Evolutionary conservation across 2,329 filamentous ascomycete genomes (phyloP).

Genomic region (Colletotrichum cuscutae): DNA sequence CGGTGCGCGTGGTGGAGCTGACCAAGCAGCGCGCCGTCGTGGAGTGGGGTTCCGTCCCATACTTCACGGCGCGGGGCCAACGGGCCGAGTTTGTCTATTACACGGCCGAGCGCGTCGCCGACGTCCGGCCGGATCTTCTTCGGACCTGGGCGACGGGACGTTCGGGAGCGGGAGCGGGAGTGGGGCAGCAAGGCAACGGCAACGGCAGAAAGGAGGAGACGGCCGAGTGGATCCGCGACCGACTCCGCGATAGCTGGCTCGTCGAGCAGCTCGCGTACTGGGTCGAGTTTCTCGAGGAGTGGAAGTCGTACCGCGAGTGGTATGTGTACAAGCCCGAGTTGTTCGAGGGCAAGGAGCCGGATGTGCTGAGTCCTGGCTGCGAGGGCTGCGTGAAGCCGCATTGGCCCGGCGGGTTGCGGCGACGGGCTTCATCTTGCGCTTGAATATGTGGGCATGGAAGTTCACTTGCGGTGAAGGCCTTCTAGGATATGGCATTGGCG

Average conservation of each 20-base stretch:
- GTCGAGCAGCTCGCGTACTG: constrained; percentile 37
- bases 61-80: constrained; percentile 34
- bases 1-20: constrained; percentile 33
- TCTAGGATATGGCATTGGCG: not conserved
- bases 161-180: not conserved
- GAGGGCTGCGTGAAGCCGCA: constrained; percentile 29
- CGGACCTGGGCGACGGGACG: not conserved
- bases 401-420: constrained; percentile 23
- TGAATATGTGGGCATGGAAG: not conserved
- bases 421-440: constrained; percentile 26
- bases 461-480: not conserved
- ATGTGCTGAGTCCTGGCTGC: constrained; percentile 32
- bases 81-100: constrained; percentile 34
- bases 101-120: constrained; percentile 28
- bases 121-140: constrained; percentile 33
- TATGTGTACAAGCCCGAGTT: constrained; percentile 34
- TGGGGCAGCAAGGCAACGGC: no score
- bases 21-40: constrained; percentile 33
- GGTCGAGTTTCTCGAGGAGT: constrained; percentile 36
- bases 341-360: constrained; percentile 29
- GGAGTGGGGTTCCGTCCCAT: constrained; percentile 34
- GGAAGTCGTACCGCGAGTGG: constrained; percentile 36
- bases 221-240: constrained; percentile 26
- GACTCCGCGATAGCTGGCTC: constrained; percentile 36
- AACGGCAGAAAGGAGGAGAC: not conserved